These are phyloP conservation scores for Knufia fluminis DNA, from an alignment of 2,329 filamentous ascomycete genomes.

Conservation along the genomic window DNA sequence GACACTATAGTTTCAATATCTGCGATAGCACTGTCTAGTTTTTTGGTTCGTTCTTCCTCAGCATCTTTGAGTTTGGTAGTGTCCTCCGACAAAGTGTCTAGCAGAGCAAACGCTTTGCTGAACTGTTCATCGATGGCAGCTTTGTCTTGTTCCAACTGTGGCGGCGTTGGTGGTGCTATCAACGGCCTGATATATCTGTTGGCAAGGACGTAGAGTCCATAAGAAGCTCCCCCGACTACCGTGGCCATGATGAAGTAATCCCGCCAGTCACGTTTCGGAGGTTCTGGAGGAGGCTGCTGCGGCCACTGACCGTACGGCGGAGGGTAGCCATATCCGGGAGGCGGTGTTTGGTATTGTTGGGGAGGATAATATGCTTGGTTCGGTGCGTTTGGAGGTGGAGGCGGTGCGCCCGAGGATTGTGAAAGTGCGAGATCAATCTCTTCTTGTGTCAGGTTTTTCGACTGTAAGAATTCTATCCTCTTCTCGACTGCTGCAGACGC, in stretches of 20 bases:
- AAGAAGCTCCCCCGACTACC: conserved; percentile 78
- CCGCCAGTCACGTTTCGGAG: conserved; percentile 83
- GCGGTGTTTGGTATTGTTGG: conserved; percentile 28
- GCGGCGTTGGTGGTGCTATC: conserved; percentile 85
- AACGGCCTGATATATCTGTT: conserved; percentile 90
- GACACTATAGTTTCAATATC: conserved; percentile 77
- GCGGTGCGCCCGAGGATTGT: conserved; percentile 37
- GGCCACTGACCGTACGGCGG: conserved; percentile 46
- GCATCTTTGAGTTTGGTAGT: conserved; percentile 79
- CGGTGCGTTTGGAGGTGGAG: conserved; percentile 38
- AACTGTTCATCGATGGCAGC: conserved; percentile 86
- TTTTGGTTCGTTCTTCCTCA: conserved; percentile 73
- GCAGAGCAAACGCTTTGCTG: conserved; percentile 77
- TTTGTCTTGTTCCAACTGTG: conserved; percentile 91
- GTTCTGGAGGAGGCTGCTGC: conserved; percentile 41
- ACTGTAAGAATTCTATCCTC: conserved; percentile 82
- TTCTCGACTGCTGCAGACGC: conserved; percentile 85
- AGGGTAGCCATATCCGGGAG: conserved; percentile 33
- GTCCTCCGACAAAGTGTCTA: conserved; percentile 87
- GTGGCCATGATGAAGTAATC: conserved; percentile 99
- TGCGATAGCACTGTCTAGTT: conserved; percentile 67
- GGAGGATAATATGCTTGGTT: conserved; percentile 36
- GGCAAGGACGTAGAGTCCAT: conserved; percentile 77
- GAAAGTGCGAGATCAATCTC: conserved; percentile 81
- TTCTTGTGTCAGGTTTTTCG: conserved; percentile 94